A percentile compares a stretch with the other conserved stretches of the same genome.
Conservation (phyloP, 2,329 filamentous ascomycete species). For the Alternaria atra region DNA sequence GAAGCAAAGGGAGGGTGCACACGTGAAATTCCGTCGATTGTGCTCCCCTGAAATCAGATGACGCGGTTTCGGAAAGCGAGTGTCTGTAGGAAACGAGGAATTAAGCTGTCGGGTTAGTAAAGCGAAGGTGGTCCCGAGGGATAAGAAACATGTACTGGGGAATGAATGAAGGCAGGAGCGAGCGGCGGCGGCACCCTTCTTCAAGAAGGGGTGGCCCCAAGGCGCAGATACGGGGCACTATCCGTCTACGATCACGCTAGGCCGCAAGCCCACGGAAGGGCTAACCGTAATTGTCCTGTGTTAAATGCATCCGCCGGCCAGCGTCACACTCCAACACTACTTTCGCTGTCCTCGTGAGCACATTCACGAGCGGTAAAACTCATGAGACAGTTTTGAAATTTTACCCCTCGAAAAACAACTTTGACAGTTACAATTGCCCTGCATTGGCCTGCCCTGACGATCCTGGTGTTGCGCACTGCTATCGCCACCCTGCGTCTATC, state of each 20-base stretch:
- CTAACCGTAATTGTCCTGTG: constrained; percentile 3
- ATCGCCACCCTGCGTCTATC: constrained; percentile 17
- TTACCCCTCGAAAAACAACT: not conserved
- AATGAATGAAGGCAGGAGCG: constrained; percentile 3
- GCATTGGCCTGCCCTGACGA: not conserved
- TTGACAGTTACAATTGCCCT: constrained; percentile 5
- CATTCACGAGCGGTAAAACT: not conserved
- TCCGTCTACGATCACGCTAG: constrained; percentile 1
- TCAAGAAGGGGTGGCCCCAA: constrained; percentile 13
- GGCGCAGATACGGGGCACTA: constrained; percentile 8
- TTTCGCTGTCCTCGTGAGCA: not conserved
- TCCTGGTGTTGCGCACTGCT: constrained; percentile 7
- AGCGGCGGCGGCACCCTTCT: constrained; percentile 7
- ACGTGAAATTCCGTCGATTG: constrained; percentile 7
- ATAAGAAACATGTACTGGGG: not conserved
- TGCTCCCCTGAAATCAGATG: constrained; percentile 23
- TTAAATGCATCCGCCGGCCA: constrained; percentile 1
- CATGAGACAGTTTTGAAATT: not conserved
- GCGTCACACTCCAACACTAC: not conserved
- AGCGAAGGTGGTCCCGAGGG: constrained; percentile 18
- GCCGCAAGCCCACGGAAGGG: not conserved
- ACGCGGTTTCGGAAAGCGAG: constrained; percentile 32
- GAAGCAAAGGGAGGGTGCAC: not conserved
- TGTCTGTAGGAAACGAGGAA: constrained; percentile 22
- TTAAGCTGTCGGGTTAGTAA: constrained; percentile 8